A percentile compares a stretch with the other conserved stretches of the same genome.
These are phyloP conservation scores for Pythium scleroteichum DNA, from an alignment of 352 stramenopile genomes.

Conservation along the genomic window DNA sequence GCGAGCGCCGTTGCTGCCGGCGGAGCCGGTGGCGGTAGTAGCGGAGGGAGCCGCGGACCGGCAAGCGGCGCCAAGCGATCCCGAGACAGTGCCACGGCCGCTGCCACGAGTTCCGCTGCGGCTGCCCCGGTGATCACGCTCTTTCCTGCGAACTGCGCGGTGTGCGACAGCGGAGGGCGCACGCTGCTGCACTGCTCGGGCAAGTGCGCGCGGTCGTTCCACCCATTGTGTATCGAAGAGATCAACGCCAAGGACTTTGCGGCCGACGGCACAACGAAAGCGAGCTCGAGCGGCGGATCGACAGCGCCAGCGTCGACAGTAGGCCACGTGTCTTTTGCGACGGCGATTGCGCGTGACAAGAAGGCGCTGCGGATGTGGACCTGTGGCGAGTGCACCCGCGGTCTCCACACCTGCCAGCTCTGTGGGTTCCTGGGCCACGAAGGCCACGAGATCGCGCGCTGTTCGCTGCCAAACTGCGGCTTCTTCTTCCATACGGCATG, in stretches of 20 bases:
- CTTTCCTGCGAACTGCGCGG: conserved; percentile 56
- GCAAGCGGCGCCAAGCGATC: conserved; percentile 34
- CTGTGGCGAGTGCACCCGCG: conserved; percentile 65
- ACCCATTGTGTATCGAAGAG: conserved; percentile 61
- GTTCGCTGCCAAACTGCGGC: conserved; percentile 53
- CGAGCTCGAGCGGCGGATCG: background rate
- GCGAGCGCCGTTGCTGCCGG: background rate
- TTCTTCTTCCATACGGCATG: conserved; percentile 61
- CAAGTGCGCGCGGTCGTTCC: conserved; percentile 58
- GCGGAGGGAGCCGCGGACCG: background rate
- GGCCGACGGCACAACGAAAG: background rate
- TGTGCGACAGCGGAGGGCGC: conserved; percentile 54
- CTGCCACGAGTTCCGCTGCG: conserved; percentile 3
- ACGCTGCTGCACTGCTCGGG: conserved; percentile 59
- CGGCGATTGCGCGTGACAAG: conserved; percentile 29
- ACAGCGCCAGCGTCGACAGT: conserved; percentile 8
- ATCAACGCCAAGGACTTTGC: conserved; percentile 31
- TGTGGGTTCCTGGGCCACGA: conserved; percentile 78
- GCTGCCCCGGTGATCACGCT: conserved; percentile 33
- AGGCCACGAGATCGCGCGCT: conserved; percentile 48
- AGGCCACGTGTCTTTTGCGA: conserved; percentile 14
- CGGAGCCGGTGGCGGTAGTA: background rate
- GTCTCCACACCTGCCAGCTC: conserved; percentile 53
- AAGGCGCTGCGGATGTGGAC: conserved; percentile 49
- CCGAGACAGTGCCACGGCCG: conserved; percentile 22